Percentiles rank a stretch among this genome's conserved stretches.
Evolutionary conservation across 2,329 filamentous ascomycete genomes (phyloP).

Genomic region (Arthroderma uncinatum): DNA sequence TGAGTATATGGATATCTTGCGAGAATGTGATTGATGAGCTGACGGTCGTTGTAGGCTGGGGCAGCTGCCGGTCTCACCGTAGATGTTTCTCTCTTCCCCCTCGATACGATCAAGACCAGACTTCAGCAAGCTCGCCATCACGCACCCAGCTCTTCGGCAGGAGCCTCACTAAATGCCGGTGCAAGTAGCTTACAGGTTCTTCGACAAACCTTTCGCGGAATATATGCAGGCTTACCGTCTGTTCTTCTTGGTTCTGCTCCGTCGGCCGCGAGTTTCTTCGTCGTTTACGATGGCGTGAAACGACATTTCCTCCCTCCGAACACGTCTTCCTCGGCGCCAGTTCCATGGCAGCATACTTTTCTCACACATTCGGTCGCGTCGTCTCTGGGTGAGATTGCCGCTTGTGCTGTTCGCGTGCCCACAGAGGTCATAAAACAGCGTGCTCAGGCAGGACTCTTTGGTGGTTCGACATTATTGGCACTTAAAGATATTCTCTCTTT

Average conservation of each 20-base stretch:
- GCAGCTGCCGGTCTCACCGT: constrained; percentile 89
- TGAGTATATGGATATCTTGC: constrained; percentile 15
- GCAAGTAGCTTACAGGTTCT: constrained; percentile 36
- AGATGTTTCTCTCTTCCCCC: constrained; percentile 90
- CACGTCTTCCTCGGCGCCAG: constrained; percentile 19
- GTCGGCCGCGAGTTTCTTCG: constrained; percentile 93
- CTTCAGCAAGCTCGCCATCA: constrained; percentile 50
- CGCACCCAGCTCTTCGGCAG: constrained; percentile 27
- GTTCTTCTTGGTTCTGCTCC: constrained; percentile 86
- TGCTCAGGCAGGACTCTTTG: constrained; percentile 76
- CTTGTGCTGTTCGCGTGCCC: constrained; percentile 82
- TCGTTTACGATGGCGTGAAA: constrained; percentile 76
- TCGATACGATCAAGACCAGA: constrained; percentile 97
- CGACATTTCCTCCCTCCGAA: constrained; percentile 34
- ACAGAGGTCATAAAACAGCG: constrained; percentile 97
- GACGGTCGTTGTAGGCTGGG: constrained; percentile 49
- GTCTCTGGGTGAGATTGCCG: constrained; percentile 76
- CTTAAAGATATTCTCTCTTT: constrained; percentile 57
- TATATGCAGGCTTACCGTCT: constrained; percentile 85
- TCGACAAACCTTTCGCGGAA: constrained; percentile 76
- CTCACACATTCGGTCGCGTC: constrained; percentile 73
- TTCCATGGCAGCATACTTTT: constrained; percentile 27
- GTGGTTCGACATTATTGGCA: constrained; percentile 55
- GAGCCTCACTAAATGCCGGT: constrained; percentile 11
- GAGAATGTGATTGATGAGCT: neutral